Percentiles rank a stretch among this genome's conserved stretches.
Conservation (phyloP, 257 asterid genomes). For the Ballota nigra region DNA sequence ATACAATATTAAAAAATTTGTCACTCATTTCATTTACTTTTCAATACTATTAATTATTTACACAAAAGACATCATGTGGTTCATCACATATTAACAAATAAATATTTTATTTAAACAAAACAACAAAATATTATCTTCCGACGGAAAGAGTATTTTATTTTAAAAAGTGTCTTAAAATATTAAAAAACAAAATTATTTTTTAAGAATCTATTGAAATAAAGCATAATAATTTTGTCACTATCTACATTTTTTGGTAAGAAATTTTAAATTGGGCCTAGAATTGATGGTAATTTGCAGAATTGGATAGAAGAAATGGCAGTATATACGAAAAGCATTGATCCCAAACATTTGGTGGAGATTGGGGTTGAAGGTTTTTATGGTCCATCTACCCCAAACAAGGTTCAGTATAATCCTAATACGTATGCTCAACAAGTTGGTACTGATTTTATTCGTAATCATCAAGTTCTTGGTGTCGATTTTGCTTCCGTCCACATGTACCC, state of each 20-base stretch:
- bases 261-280: neutral
- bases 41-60: too few species aligned
- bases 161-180: too few species aligned
- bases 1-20: too few species aligned
- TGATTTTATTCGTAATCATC: slow-evolving; percentile 92
- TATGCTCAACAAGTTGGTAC: slow-evolving; percentile 89
- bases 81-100: too few species aligned
- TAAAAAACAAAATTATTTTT: neutral
- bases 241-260: neutral
- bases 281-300: slow-evolving; percentile 31
- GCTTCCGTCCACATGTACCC: slow-evolving; percentile 95
- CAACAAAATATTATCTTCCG: too few species aligned
- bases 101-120: too few species aligned
- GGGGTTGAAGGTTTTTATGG: slow-evolving; percentile 95
- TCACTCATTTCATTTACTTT: too few species aligned
- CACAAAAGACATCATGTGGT: too few species aligned
- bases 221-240: too few species aligned
- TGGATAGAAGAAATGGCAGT: slow-evolving; percentile 82
- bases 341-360: slow-evolving; percentile 82
- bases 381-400: slow-evolving; percentile 68
- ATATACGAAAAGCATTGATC: slow-evolving; percentile 74
- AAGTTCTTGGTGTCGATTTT: slow-evolving; percentile 89
- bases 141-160: too few species aligned
- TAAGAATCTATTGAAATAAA: neutral
- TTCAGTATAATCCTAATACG: slow-evolving; percentile 71